Base-by-base conservation (phyloP, 2,329 filamentous ascomycete species). In the Apiospora rasikravindrae region DNA sequence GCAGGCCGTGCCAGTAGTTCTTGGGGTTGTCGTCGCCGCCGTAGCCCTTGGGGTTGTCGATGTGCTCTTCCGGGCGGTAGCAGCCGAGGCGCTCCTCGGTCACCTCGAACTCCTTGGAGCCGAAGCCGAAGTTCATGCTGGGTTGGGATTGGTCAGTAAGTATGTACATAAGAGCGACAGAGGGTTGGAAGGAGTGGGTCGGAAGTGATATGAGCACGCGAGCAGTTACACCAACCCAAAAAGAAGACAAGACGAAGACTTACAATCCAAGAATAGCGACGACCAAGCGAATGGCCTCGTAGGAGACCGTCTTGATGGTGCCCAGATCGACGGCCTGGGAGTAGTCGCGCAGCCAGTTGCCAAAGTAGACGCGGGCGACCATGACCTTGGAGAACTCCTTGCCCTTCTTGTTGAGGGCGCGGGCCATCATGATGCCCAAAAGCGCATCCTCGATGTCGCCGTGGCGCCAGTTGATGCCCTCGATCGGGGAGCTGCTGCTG, bases 301-400 rank as follows among this genome's bases (percentile, higher is more conserved):
- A 92, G 70, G 93, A 96, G 75, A 98, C 95, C 77, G 92, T 89
- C 85, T 98, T 98, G 84, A 98, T 90, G 4, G 94, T 97, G 74
- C 94, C 95, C 69, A 98, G 94, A 82, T 98, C 95, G 77, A 98
- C 93, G 73, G 95, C 95, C 83, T 98, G 95, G 70, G 93, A 96
- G 84, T 98, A 98, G 83, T 98, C 95, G 73, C 88, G 90, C 45
- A 98, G 89, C 95, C 95, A 98, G 86, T 98, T 98, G 75, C 95
- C 95, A 85, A 98, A 98, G 86, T 98, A 98, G 75, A 97, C 93
- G 73, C 95, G 90, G 75, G 95, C 93, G 74, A 98, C 93, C 80
- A 92, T 93, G 79, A 97, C 89, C 85, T 96, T 96, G 85, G 89
- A 90, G 84, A 97, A 98, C 79, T 95, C 97, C 86, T 95, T 95